These are phyloP conservation scores for Micromonas commoda DNA, from an alignment of 139 green algal species.

Conservation along the genomic window DNA sequence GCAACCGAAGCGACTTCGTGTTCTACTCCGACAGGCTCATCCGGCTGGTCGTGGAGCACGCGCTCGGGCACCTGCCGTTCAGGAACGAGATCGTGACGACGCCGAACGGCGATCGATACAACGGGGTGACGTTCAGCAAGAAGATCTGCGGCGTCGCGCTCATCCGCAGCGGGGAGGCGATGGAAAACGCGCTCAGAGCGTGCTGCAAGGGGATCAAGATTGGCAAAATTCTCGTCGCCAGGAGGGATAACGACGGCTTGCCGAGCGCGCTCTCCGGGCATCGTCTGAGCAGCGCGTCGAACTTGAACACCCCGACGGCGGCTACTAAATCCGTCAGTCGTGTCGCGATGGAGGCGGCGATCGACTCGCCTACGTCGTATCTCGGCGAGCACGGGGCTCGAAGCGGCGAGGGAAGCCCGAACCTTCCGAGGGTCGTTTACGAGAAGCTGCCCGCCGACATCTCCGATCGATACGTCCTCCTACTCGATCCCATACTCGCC, in stretches of 20 bases:
- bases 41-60: constrained; percentile 56
- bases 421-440: constrained; percentile 72
- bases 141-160: constrained; percentile 91
- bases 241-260: constrained; percentile 26
- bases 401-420: constrained; percentile 6
- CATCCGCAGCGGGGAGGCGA: constrained; percentile 85
- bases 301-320: too few species aligned
- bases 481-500: constrained; percentile 90
- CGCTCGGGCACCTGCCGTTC: constrained; percentile 84
- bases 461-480: constrained; percentile 77
- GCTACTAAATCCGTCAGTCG: too few species aligned
- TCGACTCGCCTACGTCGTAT: not conserved
- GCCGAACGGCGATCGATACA: constrained; percentile 54
- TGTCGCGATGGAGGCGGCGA: too few species aligned
- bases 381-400: not conserved
- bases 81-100: constrained; percentile 78
- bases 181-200: constrained; percentile 92
- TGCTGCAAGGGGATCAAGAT: constrained; percentile 99
- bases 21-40: constrained; percentile 88
- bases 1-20: constrained; percentile 83
- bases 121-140: constrained; percentile 89
- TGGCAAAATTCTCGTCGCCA: constrained; percentile 93
- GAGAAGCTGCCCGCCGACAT: constrained; percentile 96
- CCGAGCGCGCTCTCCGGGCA: not conserved
- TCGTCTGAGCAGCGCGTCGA: constrained; percentile 18